Conservation (phyloP, 108 stramenopile genomes). For the Schizochytrium sp. region DNA sequence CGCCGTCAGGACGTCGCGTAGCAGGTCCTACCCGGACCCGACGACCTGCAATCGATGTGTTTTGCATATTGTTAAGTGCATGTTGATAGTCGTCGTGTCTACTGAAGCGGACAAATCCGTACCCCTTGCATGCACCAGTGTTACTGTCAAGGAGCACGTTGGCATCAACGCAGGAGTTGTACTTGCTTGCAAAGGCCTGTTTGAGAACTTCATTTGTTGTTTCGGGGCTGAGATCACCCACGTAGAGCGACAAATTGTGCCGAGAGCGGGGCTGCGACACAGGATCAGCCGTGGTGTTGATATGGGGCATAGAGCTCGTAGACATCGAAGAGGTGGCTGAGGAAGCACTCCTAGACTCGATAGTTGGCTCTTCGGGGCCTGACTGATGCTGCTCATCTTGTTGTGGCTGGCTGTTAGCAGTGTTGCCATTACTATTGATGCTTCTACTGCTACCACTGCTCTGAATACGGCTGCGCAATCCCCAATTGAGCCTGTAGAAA, state of each 20-base stretch:
- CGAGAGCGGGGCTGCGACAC: background rate
- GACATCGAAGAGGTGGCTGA: background rate
- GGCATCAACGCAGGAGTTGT: slow-evolving; percentile 16
- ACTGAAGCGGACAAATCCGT: slow-evolving; percentile 42
- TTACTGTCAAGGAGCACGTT: slow-evolving; percentile 22
- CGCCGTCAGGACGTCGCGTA: slow-evolving; percentile 9
- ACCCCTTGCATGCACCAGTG: slow-evolving; percentile 14
- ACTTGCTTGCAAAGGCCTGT: background rate
- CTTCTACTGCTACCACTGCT: background rate
- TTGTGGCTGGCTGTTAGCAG: background rate
- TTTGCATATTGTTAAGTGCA: slow-evolving; percentile 23
- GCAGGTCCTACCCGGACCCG: slow-evolving; percentile 37
- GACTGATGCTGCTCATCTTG: background rate
- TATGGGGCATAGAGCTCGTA: background rate
- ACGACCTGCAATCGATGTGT: background rate
- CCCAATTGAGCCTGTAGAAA: slow-evolving; percentile 38
- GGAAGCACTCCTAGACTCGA: background rate
- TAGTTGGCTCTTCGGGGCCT: background rate
- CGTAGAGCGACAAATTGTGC: slow-evolving; percentile 10
- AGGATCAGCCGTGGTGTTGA: background rate
- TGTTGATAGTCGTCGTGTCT: background rate
- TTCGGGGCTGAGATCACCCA: slow-evolving; percentile 38
- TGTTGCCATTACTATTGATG: background rate
- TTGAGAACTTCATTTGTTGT: background rate
- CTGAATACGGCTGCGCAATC: background rate